These are phyloP conservation scores for Boletus pseudo-olivaceus DNA, from an alignment of 768 basidiomycete genomes.

Conservation along the genomic window DNA sequence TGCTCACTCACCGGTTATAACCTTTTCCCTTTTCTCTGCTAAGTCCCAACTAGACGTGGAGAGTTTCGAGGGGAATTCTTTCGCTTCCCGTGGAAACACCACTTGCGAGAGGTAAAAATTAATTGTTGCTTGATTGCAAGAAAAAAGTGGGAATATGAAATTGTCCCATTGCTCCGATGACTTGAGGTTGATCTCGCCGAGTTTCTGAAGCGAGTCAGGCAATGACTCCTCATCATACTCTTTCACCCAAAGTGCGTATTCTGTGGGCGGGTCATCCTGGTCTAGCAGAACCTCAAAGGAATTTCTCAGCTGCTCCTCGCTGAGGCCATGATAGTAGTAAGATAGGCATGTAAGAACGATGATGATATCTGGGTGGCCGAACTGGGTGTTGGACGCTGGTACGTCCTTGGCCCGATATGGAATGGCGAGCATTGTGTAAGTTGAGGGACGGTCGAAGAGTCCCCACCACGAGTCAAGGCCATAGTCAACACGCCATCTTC, in stretches of 20 bases:
- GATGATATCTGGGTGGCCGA: constrained; percentile 35
- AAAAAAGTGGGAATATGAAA: neutral
- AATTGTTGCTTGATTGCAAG: constrained; percentile 23
- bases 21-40: constrained; percentile 35
- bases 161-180: constrained; percentile 9
- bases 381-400: constrained; percentile 30
- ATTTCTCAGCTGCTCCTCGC: neutral
- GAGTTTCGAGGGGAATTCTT: constrained; percentile 45
- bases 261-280: neutral
- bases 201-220: neutral
- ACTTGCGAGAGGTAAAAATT: constrained; percentile 54
- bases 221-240: neutral
- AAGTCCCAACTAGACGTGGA: constrained; percentile 57
- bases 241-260: neutral
- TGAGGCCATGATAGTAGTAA: constrained; percentile 28
- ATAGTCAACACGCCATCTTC: constrained; percentile 20
- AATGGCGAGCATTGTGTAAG: constrained; percentile 27
- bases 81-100: constrained; percentile 50
- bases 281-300: neutral
- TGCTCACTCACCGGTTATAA: constrained; percentile 13
- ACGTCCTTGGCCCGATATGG: constrained; percentile 37
- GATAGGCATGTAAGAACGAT: constrained; percentile 30
- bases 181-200: neutral
- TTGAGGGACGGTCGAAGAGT: neutral
- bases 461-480: neutral